These are phyloP conservation scores for Torulaspora gathmanii DNA, from an alignment of 805 yeast genomes.

Conservation along the genomic window DNA sequence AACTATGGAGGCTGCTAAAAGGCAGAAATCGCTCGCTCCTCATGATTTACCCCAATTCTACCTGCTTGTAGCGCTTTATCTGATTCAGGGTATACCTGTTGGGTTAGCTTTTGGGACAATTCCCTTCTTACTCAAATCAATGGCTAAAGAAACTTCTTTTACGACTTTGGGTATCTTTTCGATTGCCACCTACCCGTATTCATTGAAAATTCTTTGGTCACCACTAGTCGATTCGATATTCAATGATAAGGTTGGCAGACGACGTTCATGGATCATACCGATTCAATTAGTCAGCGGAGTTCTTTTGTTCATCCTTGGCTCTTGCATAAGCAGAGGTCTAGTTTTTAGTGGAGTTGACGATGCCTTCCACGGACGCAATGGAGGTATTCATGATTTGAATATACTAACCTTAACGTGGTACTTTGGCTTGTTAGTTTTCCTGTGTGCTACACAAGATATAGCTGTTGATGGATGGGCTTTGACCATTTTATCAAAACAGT, in stretches of 20 bases:
- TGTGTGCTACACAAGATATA: constrained; percentile 96
- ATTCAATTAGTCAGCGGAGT: constrained; percentile 77
- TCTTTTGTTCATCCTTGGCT: constrained; percentile 62
- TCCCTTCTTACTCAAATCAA: constrained; percentile 79
- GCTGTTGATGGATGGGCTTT: constrained; percentile 99
- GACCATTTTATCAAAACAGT: constrained; percentile 71
- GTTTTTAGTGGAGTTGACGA: constrained; percentile 40
- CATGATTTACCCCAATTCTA: constrained; percentile 71
- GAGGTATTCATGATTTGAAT: constrained; percentile 15
- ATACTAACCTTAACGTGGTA: constrained; percentile 51
- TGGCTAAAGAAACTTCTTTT: constrained; percentile 57
- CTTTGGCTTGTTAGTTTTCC: constrained; percentile 72
- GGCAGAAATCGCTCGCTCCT: constrained; percentile 24
- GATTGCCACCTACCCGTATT: constrained; percentile 91
- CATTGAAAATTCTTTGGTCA: constrained; percentile 88
- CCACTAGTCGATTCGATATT: constrained; percentile 92
- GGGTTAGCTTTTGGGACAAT: constrained; percentile 93
- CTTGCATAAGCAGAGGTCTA: constrained; percentile 40
- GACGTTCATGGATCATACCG: constrained; percentile 93
- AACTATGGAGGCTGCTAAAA: constrained; percentile 3
- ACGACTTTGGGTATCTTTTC: constrained; percentile 89
- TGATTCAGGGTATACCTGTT: constrained; percentile 94
- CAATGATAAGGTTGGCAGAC: constrained; percentile 61
- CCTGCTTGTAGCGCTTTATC: constrained; percentile 66
- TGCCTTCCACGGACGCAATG: constrained; percentile 21